A percentile compares a stretch with the other conserved stretches of the same genome.
These are phyloP conservation scores for Amauroascus niger DNA, from an alignment of 2,329 filamentous ascomycete species.

Conservation along the genomic window DNA sequence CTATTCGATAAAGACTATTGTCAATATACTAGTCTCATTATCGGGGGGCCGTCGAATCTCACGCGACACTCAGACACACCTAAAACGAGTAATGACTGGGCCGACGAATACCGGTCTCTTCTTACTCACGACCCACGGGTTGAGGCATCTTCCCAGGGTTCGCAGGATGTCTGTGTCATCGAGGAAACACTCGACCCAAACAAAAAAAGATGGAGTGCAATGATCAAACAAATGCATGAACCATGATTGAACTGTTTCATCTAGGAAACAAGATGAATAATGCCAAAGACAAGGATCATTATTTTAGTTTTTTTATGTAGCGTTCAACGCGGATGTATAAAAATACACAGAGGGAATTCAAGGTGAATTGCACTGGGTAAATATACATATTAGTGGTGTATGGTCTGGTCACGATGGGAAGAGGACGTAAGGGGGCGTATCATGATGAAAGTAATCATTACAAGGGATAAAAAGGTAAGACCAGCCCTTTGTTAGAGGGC, in stretches of 20 bases:
- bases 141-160: not conserved
- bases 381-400: constrained; percentile 11
- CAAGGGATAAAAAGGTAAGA: not conserved
- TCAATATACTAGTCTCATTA: not conserved
- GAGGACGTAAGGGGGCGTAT: not conserved
- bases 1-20: not conserved
- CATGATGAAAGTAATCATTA: not conserved
- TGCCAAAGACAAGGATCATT: not conserved
- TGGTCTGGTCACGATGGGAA: not conserved
- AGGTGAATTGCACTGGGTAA: not conserved
- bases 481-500: not conserved
- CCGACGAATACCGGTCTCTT: constrained; percentile 6
- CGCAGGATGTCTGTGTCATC: not conserved
- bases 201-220: not conserved
- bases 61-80: not conserved
- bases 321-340: constrained; percentile 11
- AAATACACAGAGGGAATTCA: constrained; percentile 7
- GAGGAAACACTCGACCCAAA: not conserved
- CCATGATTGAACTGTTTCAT: not conserved
- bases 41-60: not conserved
- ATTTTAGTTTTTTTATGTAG: constrained; percentile 1
- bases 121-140: not conserved
- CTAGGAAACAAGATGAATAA: not conserved
- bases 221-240: not conserved
- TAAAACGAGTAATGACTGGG: constrained; percentile 10